A percentile compares a stretch with the other conserved stretches of the same genome.
Evolutionary conservation across 352 stramenopile species (phyloP).

Genomic region (Phytophthora vignae): DNA sequence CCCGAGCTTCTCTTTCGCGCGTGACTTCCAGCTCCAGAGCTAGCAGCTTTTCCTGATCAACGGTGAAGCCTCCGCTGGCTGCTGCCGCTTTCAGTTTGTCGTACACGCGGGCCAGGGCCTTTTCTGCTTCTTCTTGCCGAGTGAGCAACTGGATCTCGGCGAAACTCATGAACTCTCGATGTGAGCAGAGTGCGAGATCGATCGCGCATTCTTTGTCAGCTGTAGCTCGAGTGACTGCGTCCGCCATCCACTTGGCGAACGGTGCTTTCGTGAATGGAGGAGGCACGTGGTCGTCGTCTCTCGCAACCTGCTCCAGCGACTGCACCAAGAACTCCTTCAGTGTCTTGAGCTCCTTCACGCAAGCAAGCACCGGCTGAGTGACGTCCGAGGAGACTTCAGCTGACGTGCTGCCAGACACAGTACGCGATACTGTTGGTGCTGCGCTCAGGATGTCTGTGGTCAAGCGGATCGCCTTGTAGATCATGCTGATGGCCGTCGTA

Average conservation of each 20-base stretch:
- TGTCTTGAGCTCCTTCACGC: constrained; percentile 76
- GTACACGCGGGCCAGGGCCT: constrained; percentile 35
- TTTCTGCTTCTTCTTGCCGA: constrained; percentile 36
- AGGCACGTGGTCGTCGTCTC: constrained; percentile 25
- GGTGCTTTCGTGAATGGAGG: constrained; percentile 20
- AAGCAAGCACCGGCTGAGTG: constrained; percentile 65
- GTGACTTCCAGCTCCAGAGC: constrained; percentile 54
- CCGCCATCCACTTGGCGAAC: constrained; percentile 32
- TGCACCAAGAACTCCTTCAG: constrained; percentile 74
- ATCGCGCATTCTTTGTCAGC: constrained; percentile 56
- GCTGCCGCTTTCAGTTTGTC: constrained; percentile 38
- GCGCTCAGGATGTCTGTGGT: constrained; percentile 74
- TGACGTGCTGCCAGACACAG: background rate
- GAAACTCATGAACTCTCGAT: constrained; percentile 67
- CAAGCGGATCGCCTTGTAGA: constrained; percentile 76
- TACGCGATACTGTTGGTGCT: constrained; percentile 8
- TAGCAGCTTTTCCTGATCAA: constrained; percentile 46
- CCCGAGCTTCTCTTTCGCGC: constrained; percentile 35
- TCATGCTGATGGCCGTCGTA: constrained; percentile 61
- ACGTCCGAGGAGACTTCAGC: constrained; percentile 62
- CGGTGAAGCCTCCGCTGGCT: constrained; percentile 41
- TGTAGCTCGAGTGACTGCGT: constrained; percentile 28
- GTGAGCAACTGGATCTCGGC: constrained; percentile 46
- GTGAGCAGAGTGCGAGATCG: constrained; percentile 61
- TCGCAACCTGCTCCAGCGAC: constrained; percentile 60